Conservation (phyloP, 306 rosid species). For the Glycine latifolia region DNA sequence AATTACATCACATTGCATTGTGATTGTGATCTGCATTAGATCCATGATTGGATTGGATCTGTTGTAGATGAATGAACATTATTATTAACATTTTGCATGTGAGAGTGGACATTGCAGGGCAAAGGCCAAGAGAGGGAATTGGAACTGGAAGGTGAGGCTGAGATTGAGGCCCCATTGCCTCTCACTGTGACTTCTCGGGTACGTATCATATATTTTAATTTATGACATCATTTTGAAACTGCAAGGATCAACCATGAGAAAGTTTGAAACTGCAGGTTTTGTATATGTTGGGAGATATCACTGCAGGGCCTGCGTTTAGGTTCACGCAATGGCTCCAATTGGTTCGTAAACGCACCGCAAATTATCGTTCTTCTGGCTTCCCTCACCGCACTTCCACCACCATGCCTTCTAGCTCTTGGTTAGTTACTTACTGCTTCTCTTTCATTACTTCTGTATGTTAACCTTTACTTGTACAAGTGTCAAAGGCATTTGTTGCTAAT, state of each 20-base stretch:
- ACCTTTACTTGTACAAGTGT: not conserved
- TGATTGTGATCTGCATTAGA: slow-evolving; percentile 34
- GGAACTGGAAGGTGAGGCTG: slow-evolving; percentile 51
- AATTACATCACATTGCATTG: slow-evolving; percentile 1
- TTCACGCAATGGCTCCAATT: slow-evolving; percentile 92
- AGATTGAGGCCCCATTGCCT: slow-evolving; percentile 70
- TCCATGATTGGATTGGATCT: slow-evolving; percentile 19
- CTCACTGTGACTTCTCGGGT: slow-evolving; percentile 86
- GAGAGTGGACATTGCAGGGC: slow-evolving; percentile 59
- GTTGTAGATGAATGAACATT: too few species aligned
- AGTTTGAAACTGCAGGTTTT: slow-evolving; percentile 60
- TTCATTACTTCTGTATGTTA: not conserved
- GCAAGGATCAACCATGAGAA: slow-evolving; percentile 2
- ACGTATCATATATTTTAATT: not conserved
- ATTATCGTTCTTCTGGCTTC: slow-evolving; percentile 73
- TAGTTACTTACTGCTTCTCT: slow-evolving; percentile 13
- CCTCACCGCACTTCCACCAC: slow-evolving; percentile 52
- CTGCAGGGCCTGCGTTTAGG: slow-evolving; percentile 81
- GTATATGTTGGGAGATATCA: slow-evolving; percentile 89
- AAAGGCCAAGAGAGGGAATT: slow-evolving; percentile 54
- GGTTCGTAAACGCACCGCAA: slow-evolving; percentile 84
- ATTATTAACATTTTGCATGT: slow-evolving; percentile 30
- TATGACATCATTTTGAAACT: slow-evolving; percentile 9
- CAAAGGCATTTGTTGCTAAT: slow-evolving; percentile 8
- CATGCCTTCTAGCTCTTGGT: slow-evolving; percentile 68